A percentile compares a stretch with the other conserved stretches of the same genome.
Conservation (phyloP, 805 yeast genomes). For the Metschnikowia vanudenii region DNA sequence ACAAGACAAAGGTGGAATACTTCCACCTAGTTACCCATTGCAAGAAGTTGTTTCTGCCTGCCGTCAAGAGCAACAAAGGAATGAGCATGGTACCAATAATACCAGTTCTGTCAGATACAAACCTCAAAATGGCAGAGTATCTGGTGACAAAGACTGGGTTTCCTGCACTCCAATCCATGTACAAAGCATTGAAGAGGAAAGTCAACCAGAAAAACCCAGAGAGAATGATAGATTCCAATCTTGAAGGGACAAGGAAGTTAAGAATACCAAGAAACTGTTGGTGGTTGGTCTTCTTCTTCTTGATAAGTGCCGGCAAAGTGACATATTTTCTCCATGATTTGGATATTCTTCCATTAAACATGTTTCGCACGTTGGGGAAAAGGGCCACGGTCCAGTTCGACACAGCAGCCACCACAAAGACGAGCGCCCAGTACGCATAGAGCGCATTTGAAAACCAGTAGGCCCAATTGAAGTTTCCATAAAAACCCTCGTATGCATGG, state of each 20-base stretch:
- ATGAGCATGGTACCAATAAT: constrained; percentile 18
- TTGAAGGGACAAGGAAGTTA: constrained; percentile 28
- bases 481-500: constrained; percentile 6
- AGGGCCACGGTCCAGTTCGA: constrained; percentile 17
- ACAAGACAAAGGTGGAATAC: constrained; percentile 18
- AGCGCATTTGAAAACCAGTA: constrained; percentile 13
- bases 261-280: constrained; percentile 22
- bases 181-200: constrained; percentile 14
- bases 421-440: constrained; percentile 16
- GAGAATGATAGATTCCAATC: constrained; percentile 25
- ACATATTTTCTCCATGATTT: constrained; percentile 37
- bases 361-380: constrained; percentile 14
- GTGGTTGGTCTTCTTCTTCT: constrained; percentile 28
- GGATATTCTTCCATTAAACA: constrained; percentile 24
- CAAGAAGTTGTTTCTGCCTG: constrained; percentile 22
- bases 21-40: constrained; percentile 23
- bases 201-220: constrained; percentile 21
- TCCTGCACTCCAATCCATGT: constrained; percentile 26
- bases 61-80: constrained; percentile 20
- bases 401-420: constrained; percentile 13
- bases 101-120: constrained; percentile 18
- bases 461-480: constrained; percentile 14
- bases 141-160: constrained; percentile 36
- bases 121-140: constrained; percentile 11
- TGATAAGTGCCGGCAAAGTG: constrained; percentile 39